Evolutionary conservation across 495 filamentous ascomycete genomes (phyloP), one percentile per base, ranked within the genome.

Genomic region (Parachaetomium inaequale): DNA sequence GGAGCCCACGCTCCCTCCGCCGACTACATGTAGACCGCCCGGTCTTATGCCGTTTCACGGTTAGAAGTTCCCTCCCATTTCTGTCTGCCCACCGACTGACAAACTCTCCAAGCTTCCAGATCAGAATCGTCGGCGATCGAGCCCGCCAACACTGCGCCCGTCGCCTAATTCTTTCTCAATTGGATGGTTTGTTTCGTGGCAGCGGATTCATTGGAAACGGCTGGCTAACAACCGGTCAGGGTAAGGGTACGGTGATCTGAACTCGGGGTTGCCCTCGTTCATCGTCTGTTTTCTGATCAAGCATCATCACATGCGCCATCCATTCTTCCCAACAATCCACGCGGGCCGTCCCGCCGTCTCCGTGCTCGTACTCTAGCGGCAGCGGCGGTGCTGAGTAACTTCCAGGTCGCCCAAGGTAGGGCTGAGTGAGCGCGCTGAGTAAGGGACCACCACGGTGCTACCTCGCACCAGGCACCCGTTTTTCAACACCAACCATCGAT

Each of bases 351-450:
- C 50, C 50, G 15, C 21, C 17, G 19, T 23, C 4, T 17, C 17
- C 2, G 4, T 17, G 19, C 26, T 21, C 23, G 23, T 4, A 19
- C 17, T 31, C 29, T 32, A 4, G 14, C 36, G 36, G 36, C 6
- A 40, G 26, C 12, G 2, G 19, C 8, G 45, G 45, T 49, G 50
- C 29, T 53, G 50, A 53, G 50, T 53, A 53, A 53, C n/a, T 21
- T 21, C 23, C 19, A 12, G 7, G n/a, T 7, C 4, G 50, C 25
- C 15, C 10, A 14, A 52, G 12, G 25, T 49, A 28, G 46, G 26
- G 47, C 26, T 29, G 47, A 51, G 50, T 53, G 50, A 53, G 50
- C 4, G 19, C 19, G 52, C 52, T 55, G 52, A 55, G 52, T 55
- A 55, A 55, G 10, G 10, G 19, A 3, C 15, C 26, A n/a, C 17